Evolutionary conservation across 75 land plant species (phyloP).

Genomic region (Isoetes taiwanensis): DNA sequence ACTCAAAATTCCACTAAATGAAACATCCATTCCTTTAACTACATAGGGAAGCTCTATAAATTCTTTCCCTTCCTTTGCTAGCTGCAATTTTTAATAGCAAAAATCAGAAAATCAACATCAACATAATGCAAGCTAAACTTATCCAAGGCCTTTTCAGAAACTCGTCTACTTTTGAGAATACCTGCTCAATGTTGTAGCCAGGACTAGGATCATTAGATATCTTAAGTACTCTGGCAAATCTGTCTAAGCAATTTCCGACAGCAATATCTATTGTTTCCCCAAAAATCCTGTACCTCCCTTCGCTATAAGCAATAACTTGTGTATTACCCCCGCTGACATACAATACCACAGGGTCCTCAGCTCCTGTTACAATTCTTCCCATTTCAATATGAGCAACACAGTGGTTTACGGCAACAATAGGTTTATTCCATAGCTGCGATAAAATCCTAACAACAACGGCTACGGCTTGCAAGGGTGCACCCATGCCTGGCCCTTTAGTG

Average conservation of each 20-base stretch:
- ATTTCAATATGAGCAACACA: constrained; percentile 91
- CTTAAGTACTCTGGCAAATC: constrained; percentile 72
- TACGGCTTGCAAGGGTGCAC: constrained; percentile 71
- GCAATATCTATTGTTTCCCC: constrained; percentile 93
- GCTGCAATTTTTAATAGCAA: background rate
- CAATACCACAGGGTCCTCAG: constrained; percentile 70
- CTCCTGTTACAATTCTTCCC: constrained; percentile 80
- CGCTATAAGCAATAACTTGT: constrained; percentile 84
- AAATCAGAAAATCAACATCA: too few species aligned
- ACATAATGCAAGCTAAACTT: background rate
- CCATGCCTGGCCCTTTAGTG: constrained; percentile 94
- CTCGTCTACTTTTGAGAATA: background rate
- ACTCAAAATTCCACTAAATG: constrained; percentile 4
- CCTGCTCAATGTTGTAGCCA: constrained; percentile 91
- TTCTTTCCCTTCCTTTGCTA: background rate
- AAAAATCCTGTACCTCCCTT: constrained; percentile 72
- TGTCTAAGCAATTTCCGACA: constrained; percentile 80
- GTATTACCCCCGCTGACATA: constrained; percentile 92
- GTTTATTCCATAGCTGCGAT: constrained; percentile 69
- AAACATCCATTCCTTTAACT: constrained; percentile 6
- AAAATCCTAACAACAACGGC: constrained; percentile 52
- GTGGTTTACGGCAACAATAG: constrained; percentile 77
- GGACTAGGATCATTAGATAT: constrained; percentile 84
- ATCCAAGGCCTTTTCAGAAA: background rate
- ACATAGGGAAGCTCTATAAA: constrained; percentile 3